A percentile compares a stretch with the other conserved stretches of the same genome.
Evolutionary conservation across 345 rosid species (phyloP).

Genomic region (Hevea brasiliensis): DNA sequence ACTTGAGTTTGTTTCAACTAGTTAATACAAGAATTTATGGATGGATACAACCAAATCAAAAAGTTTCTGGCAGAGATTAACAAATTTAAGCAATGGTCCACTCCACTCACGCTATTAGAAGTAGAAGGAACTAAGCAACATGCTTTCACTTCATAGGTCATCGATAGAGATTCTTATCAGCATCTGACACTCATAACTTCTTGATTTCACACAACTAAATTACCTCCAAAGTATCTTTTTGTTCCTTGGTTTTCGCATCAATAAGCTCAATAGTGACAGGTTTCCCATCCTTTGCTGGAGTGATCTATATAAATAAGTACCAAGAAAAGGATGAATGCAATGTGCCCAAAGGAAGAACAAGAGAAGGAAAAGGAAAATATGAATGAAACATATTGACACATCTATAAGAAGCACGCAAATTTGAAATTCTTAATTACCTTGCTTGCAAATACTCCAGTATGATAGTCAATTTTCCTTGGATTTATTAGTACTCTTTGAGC

Average conservation of each 20-base stretch:
- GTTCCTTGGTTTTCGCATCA: conserved; percentile 98
- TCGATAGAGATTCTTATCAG: neutral
- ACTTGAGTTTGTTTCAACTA: neutral
- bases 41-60: neutral
- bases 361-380: conserved; percentile 7
- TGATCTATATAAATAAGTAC: conserved; percentile 51
- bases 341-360: neutral
- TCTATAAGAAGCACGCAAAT: neutral
- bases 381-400: neutral
- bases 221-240: conserved; percentile 85
- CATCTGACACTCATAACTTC: neutral
- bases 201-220: conserved; percentile 13
- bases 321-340: conserved; percentile 10
- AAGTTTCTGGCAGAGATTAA: neutral
- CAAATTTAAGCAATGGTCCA: neutral
- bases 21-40: neutral
- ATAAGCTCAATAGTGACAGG: conserved; percentile 93
- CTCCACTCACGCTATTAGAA: neutral
- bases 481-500: conserved; percentile 95
- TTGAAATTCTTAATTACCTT: conserved; percentile 48
- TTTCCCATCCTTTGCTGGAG: conserved; percentile 94
- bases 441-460: conserved; percentile 93
- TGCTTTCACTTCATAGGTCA: neutral
- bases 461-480: conserved; percentile 92
- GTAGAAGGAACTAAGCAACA: neutral